phyloP scores from a whole-genome alignment of 805 yeast species.

The Candida incommunis region DNA sequence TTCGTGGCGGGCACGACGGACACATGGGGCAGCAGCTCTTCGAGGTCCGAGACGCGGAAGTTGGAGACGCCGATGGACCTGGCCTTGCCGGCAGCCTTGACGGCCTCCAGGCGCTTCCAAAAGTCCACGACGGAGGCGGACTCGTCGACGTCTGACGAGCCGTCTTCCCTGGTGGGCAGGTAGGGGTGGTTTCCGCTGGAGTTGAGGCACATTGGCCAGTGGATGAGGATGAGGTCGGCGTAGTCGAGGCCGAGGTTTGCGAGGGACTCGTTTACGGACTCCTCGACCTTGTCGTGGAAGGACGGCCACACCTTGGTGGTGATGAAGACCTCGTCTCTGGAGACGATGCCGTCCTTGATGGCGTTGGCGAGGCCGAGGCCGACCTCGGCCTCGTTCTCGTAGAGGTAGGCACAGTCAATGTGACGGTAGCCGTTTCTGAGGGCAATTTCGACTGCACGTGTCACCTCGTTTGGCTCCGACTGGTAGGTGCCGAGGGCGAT shows the following conservation, averaged over 20 bases:
- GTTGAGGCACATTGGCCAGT: conserved; percentile 58
- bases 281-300: conserved; percentile 25
- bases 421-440: conserved; percentile 54
- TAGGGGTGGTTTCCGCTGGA: conserved; percentile 26
- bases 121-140: conserved; percentile 36
- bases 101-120: conserved; percentile 44
- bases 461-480: conserved; percentile 37
- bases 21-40: conserved; percentile 34
- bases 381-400: conserved; percentile 51
- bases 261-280: conserved; percentile 42
- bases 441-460: conserved; percentile 44
- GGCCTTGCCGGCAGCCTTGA: conserved; percentile 36
- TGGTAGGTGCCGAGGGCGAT: conserved; percentile 73
- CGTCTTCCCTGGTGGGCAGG: conserved; percentile 27
- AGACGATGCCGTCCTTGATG: conserved; percentile 29
- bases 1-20: conserved; percentile 49
- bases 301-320: conserved; percentile 43
- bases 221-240: conserved; percentile 61
- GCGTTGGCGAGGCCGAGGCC: conserved; percentile 30
- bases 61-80: conserved; percentile 65
- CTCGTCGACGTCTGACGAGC: conserved; percentile 26
- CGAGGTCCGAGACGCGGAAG: conserved; percentile 37
- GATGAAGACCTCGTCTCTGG: conserved; percentile 46
- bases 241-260: conserved; percentile 52
- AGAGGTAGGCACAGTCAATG: conserved; percentile 63